Base-by-base conservation (phyloP, 2,329 filamentous ascomycete species). In the Exophiala dermatitidis region DNA sequence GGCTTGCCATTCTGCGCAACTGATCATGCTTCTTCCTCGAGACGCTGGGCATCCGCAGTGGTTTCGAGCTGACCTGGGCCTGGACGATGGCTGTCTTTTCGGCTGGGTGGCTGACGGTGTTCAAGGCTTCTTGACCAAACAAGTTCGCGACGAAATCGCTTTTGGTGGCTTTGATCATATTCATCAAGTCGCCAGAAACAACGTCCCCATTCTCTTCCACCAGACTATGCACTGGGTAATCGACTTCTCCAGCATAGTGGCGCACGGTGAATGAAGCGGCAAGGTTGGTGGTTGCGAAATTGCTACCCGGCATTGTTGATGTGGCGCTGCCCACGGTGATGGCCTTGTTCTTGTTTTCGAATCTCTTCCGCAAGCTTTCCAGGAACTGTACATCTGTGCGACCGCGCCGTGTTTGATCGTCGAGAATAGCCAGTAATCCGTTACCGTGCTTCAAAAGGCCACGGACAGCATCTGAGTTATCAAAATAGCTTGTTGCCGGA, bases 181-280 rank as follows among this genome's bases (percentile, higher is more conserved):
- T 96, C 78, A 98, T 89, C 63, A 98, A 75, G 69, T 98, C 93
- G 29, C 90, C 91, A 3, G 90, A 95, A 59, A 98, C 93, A 58
- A 95, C 83, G 68, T 98, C 93, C 49, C 90, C 89, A 61, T 98
- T 98, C 71, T 95, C 90, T 69, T 98, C 93, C 2, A 97, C 79
- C 26, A 98, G 74, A 3, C 88, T 88, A 63, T 85, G 85, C 56
- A 94, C 80, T 1, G 88, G 84, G 66, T 98, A 98, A 57, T 98
- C 93, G 3, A 98, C 88, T 67, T 97, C 93, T 47, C 93, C 93
- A 37, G 91, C 91, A 69, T 94, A 98, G 70, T 98, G 93, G 69
- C 87, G 90, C 52, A 98, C 84, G 0, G 90, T 90, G 72, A 98
- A 98, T 6, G 81, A 80, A 3, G 89, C 85, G 0, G 86, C 78